Base-by-base conservation (phyloP, 2,329 filamentous ascomycete genomes). In the Mycosphaerella sp. region DNA sequence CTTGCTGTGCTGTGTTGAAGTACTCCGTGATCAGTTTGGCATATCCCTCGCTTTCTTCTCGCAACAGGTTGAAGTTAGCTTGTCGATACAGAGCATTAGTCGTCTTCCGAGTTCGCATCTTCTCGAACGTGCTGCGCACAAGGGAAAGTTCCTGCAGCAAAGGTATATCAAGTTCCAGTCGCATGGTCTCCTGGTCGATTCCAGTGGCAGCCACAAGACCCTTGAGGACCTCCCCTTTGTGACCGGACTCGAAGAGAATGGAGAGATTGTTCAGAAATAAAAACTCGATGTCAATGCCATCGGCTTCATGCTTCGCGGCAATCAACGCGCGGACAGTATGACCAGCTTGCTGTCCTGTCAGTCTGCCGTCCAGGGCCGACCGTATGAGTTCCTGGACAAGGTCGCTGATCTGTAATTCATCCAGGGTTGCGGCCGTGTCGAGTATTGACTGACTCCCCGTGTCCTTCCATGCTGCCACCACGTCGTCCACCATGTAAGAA, bases 41-140 rank as follows among this genome's bases (percentile, higher is more conserved):
- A 66, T 95, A 98, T 36, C 94, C 93, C 71, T 98, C 93, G 0
- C 89, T 89, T 70, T 98, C 93, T 72, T 98, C 93, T 40, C 93
- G 84, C 16, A 98, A 75, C 6, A 98, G 74, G 64, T 98, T 98
- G 75, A 95, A 97, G 69, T 95, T 97, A 12, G 91, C 89, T 70
- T 97, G 93, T 54, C 90, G 85, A 68, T 98, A 98, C 0, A 98
- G 79, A 4, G 93, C 77, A 62, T 96, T 95, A 6, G 93, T 98
- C 43, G 90, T 87, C 64, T 94, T 89, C 49, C 91, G 84, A 58
- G 95, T 89, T 13, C 86, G 85, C 66, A 93, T 82, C 59, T 85
- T 85, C 51, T 80, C 76, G 68, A 97, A 98, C 5, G 85, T 91
- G n/a, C 85, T 82, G 44, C 89, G 81, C 43, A 95, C 87, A 39